Conservation (phyloP, 2,329 filamentous ascomycete species). For the Arthrobotrys megalospora region DNA sequence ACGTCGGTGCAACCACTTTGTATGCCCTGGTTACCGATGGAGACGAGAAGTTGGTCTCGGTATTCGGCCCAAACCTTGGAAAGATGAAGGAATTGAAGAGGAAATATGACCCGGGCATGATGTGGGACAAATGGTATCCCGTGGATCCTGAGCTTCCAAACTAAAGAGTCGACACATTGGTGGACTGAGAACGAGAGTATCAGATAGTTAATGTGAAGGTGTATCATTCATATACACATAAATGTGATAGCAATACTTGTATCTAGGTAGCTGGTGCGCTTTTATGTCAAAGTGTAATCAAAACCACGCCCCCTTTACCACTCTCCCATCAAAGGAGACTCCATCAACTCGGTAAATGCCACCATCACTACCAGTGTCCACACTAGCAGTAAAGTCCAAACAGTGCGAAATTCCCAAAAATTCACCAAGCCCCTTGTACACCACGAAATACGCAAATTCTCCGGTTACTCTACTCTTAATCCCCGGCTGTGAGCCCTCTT, state of each 20-base stretch:
- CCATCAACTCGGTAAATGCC: conserved; percentile 62
- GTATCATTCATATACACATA: neutral
- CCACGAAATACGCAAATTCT: conserved; percentile 63
- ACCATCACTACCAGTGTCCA: conserved; percentile 17
- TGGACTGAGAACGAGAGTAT: neutral
- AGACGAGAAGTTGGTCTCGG: conserved; percentile 48
- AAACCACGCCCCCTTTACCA: conserved; percentile 61
- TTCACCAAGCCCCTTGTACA: conserved; percentile 61
- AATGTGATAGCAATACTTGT: neutral
- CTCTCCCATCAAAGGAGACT: conserved; percentile 62
- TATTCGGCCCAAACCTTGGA: conserved; percentile 50
- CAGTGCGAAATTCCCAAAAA: conserved; percentile 62
- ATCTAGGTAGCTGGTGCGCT: neutral
- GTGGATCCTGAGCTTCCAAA: conserved; percentile 62
- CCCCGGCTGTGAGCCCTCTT: conserved; percentile 27
- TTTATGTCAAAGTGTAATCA: conserved; percentile 5
- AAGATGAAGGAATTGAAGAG: conserved; percentile 70
- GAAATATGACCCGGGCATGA: conserved; percentile 70
- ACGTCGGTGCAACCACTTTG: conserved; percentile 59
- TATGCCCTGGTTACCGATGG: conserved; percentile 51
- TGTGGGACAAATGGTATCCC: conserved; percentile 70
- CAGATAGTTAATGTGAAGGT: neutral
- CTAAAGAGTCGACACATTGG: neutral
- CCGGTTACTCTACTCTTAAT: conserved; percentile 62
- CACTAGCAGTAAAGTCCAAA: conserved; percentile 58